Conservation (phyloP, 768 basidiomycete genomes). For the Coprinellus aureogranulatus region DNA sequence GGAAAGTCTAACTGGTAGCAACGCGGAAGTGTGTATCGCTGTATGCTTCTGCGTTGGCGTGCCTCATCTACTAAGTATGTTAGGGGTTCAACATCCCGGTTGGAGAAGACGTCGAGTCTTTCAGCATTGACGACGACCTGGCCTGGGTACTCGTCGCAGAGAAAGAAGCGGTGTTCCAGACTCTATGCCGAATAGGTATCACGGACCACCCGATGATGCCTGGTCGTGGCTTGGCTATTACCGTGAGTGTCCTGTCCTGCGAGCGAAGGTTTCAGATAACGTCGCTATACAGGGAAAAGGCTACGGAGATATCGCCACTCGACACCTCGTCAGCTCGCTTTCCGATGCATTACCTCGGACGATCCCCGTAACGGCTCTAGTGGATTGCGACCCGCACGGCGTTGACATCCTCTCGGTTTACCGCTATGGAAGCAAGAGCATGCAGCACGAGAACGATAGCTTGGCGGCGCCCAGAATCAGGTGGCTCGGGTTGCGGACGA, state of each 20-base stretch:
- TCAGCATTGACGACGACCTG: slow-evolving; percentile 54
- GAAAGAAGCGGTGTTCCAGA: slow-evolving; percentile 98
- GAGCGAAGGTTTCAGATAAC: not conserved
- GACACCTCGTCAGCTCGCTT: slow-evolving; percentile 76
- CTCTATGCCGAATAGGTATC: slow-evolving; percentile 62
- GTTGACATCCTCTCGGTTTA: slow-evolving; percentile 90
- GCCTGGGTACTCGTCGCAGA: slow-evolving; percentile 87
- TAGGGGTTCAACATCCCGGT: slow-evolving; percentile 79
- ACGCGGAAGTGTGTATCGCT: slow-evolving; percentile 51
- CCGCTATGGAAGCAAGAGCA: slow-evolving; percentile 69
- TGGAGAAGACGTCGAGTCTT: slow-evolving; percentile 64
- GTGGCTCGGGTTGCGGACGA: slow-evolving; percentile 78
- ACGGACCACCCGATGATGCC: slow-evolving; percentile 47
- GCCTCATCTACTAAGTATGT: slow-evolving; percentile 1
- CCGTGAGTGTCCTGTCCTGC: slow-evolving; percentile 43
- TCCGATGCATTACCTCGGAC: slow-evolving; percentile 61
- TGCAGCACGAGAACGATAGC: slow-evolving; percentile 68
- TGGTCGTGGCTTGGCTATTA: slow-evolving; percentile 73
- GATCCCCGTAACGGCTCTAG: slow-evolving; percentile 71
- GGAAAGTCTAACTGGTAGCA: slow-evolving; percentile 46
- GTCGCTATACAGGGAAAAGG: slow-evolving; percentile 76
- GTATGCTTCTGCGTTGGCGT: not conserved
- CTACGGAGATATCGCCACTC: slow-evolving; percentile 91
- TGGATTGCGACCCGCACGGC: slow-evolving; percentile 92
- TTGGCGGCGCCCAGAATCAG: slow-evolving; percentile 63